Percentiles rank a stretch among this genome's conserved stretches.
phyloP scores from a whole-genome alignment of 352 stramenopile species.

The Plasmopara viticola region DNA sequence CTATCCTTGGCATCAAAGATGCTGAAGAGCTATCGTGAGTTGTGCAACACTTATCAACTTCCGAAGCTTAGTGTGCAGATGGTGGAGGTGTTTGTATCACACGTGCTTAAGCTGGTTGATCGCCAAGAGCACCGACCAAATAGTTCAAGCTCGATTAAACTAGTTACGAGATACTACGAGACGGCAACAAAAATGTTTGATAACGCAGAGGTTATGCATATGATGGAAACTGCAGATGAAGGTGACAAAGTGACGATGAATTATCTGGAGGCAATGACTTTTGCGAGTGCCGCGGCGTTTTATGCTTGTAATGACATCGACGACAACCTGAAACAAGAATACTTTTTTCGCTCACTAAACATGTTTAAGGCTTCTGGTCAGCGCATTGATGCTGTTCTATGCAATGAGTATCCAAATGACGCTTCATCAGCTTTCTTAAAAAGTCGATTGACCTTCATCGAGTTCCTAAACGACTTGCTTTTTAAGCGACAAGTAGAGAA shows the following conservation, averaged over 20 bases:
- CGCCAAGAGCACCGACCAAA: constrained; percentile 41
- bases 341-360: constrained; percentile 50
- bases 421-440: constrained; percentile 24
- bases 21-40: constrained; percentile 67
- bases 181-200: constrained; percentile 78
- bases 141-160: constrained; percentile 29
- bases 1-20: constrained; percentile 67
- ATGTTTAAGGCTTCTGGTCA: constrained; percentile 48
- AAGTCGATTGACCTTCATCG: constrained; percentile 54
- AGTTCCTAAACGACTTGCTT: constrained; percentile 64
- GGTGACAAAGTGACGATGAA: constrained; percentile 48
- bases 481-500: constrained; percentile 30
- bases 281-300: constrained; percentile 56
- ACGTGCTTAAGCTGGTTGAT: constrained; percentile 70
- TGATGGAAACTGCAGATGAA: constrained; percentile 43
- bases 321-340: constrained; percentile 36
- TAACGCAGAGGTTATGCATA: constrained; percentile 65
- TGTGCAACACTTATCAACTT: constrained; percentile 59
- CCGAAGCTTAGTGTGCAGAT: constrained; percentile 73
- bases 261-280: constrained; percentile 60
- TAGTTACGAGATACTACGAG: constrained; percentile 63
- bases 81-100: constrained; percentile 76
- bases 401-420: neutral
- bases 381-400: constrained; percentile 7
- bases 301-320: constrained; percentile 45